Evolutionary conservation across 495 filamentous ascomycete genomes (phyloP).

Genomic region (Penicillium paradoxum): DNA sequence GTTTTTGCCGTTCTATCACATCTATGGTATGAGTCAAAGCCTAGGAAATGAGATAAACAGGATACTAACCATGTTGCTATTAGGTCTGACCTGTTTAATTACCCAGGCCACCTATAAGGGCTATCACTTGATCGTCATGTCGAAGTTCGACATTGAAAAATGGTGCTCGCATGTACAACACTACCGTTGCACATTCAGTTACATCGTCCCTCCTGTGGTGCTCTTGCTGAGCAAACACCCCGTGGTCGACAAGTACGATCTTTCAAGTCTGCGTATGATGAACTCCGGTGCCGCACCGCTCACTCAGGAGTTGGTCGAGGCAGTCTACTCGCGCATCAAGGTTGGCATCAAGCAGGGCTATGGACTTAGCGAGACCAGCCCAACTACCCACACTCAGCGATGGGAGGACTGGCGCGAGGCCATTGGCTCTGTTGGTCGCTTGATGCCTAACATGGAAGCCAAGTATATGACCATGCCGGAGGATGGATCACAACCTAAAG

Average conservation of each 20-base stretch:
- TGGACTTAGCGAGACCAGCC: constrained; percentile 78
- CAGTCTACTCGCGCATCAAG: constrained; percentile 67
- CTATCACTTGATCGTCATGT: constrained; percentile 67
- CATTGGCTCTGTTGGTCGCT: constrained; percentile 74
- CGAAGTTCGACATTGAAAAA: constrained; percentile 75
- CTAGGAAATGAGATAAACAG: constrained; percentile 43
- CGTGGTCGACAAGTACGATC: constrained; percentile 69
- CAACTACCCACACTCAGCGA: constrained; percentile 51
- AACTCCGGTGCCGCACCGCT: constrained; percentile 88
- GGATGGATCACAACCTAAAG: constrained; percentile 49
- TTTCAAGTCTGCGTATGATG: constrained; percentile 74
- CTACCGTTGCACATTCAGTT: constrained; percentile 69
- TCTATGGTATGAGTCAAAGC: constrained; percentile 60
- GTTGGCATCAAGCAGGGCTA: constrained; percentile 80
- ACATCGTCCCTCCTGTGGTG: constrained; percentile 82
- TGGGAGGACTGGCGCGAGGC: constrained; percentile 73
- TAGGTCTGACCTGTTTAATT: constrained; percentile 66
- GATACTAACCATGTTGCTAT: constrained; percentile 51
- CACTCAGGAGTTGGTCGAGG: constrained; percentile 74
- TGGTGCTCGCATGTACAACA: constrained; percentile 74
- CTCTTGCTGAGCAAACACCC: constrained; percentile 78
- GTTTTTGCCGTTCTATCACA: constrained; percentile 92
- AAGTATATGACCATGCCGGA: constrained; percentile 64
- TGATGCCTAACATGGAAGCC: constrained; percentile 77
- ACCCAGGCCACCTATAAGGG: constrained; percentile 63